phyloP scores from a whole-genome alignment of 768 basidiomycete genomes.

The Phlebiopsis flavidoalba region DNA sequence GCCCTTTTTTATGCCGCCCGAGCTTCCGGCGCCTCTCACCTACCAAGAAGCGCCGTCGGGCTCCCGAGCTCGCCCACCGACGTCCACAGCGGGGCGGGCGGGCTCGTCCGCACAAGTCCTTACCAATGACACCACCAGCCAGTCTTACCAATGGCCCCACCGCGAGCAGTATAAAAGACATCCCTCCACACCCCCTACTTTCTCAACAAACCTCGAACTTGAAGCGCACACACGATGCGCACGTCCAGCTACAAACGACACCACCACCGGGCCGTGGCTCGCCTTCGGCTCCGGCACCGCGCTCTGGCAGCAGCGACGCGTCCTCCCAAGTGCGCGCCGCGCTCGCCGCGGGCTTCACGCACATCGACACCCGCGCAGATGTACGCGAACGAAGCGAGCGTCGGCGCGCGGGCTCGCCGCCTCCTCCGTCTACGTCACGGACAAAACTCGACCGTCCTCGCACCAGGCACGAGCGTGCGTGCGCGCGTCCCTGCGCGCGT shows the following conservation, averaged over 20 bases:
- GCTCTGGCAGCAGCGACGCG: conserved; percentile 24
- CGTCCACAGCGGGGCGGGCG: background rate
- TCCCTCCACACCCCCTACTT: background rate
- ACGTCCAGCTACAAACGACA: conserved; percentile 31
- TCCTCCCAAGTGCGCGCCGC: conserved; percentile 23
- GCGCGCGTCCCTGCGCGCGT: conserved; percentile 32
- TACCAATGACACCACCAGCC: too few relatives aligned
- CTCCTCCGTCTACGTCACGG: conserved; percentile 38
- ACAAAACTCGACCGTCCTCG: conserved; percentile 31
- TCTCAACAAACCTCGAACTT: background rate
- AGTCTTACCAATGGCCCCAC: too few relatives aligned
- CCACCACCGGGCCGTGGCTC: conserved; percentile 31
- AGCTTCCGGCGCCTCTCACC: background rate
- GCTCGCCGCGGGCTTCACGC: conserved; percentile 29
- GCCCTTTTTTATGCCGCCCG: background rate
- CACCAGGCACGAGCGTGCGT: conserved; percentile 31
- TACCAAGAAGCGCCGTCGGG: background rate
- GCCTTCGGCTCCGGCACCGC: conserved; percentile 37
- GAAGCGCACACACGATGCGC: conserved; percentile 14
- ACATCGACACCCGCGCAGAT: conserved; percentile 34
- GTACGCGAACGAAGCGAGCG: conserved; percentile 32
- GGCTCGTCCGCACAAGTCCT: too few relatives aligned
- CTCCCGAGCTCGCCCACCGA: background rate
- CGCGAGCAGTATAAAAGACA: background rate
- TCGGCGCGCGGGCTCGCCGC: conserved; percentile 29